phyloP scores from a whole-genome alignment of 177 flowering plant species.

The Vitis hybrid region DNA sequence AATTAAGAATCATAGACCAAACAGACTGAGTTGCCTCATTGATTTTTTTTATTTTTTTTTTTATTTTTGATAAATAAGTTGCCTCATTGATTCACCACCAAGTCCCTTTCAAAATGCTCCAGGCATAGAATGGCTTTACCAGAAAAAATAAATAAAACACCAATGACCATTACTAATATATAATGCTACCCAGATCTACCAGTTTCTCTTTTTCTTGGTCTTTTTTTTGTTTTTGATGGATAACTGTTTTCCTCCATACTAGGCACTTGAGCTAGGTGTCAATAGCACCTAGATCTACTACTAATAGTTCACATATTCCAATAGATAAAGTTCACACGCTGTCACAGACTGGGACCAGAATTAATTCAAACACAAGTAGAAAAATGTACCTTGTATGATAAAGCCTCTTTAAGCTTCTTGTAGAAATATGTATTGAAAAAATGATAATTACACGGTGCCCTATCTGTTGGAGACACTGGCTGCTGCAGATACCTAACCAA shows the following conservation, averaged over 20 bases:
- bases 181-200: too few relatives aligned
- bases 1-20: not conserved
- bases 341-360: not conserved
- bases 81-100: not conserved
- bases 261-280: too few relatives aligned
- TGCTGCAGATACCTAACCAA: slow-evolving; percentile 65
- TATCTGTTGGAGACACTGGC: slow-evolving; percentile 37
- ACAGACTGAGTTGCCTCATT: not conserved
- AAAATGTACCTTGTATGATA: slow-evolving; percentile 52
- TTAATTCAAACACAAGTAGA: not conserved
- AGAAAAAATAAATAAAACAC: not conserved
- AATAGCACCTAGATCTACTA: too few relatives aligned
- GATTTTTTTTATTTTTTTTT: too few relatives aligned
- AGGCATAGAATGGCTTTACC: not conserved
- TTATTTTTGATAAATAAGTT: too few relatives aligned
- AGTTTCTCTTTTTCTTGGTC: too few relatives aligned
- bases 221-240: too few relatives aligned
- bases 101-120: not conserved
- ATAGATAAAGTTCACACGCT: too few relatives aligned
- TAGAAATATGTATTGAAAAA: slow-evolving; percentile 85
- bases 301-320: too few relatives aligned
- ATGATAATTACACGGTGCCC: slow-evolving; percentile 42
- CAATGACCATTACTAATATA: not conserved
- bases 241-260: too few relatives aligned
- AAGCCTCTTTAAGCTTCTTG: slow-evolving; percentile 72